Evolutionary conservation across 2,329 filamentous ascomycete species (phyloP).

Genomic region (Endocalyx cinctus): DNA sequence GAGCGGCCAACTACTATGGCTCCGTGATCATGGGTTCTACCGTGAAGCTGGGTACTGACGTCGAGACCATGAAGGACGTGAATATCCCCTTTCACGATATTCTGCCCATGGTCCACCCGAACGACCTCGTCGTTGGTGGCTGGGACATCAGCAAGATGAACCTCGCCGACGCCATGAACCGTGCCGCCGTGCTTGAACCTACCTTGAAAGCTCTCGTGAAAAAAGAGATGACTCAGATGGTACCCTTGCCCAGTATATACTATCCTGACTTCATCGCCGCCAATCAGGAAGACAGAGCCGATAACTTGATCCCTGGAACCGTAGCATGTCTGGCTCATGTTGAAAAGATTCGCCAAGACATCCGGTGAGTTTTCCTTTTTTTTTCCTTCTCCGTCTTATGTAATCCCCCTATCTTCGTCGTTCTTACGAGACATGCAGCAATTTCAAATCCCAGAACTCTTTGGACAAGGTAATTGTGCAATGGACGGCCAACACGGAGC

Average conservation of each 20-base stretch:
- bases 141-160: constrained; percentile 97
- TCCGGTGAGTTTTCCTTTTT: constrained; percentile 56
- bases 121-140: constrained; percentile 89
- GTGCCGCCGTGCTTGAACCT: constrained; percentile 92
- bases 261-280: constrained; percentile 99
- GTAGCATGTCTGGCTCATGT: constrained; percentile 86
- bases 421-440: constrained; percentile 39
- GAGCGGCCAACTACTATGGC: constrained; percentile 93
- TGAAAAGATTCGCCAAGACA: constrained; percentile 88
- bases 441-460: constrained; percentile 81
- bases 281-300: constrained; percentile 94
- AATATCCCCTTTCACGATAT: constrained; percentile 95
- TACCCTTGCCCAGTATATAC: constrained; percentile 90
- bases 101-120: constrained; percentile 94
- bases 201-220: constrained; percentile 81
- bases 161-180: constrained; percentile 88
- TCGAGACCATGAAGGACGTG: constrained; percentile 79
- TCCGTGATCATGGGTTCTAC: constrained; percentile 97
- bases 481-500: constrained; percentile 99
- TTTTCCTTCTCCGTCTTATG: no score
- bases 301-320: constrained; percentile 79
- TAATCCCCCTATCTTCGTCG: no score
- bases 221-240: constrained; percentile 89
- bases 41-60: constrained; percentile 89
- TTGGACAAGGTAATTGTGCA: constrained; percentile 96